Evolutionary conservation across 768 basidiomycete species (phyloP).

Genomic region (Pleurotus sapidus): DNA sequence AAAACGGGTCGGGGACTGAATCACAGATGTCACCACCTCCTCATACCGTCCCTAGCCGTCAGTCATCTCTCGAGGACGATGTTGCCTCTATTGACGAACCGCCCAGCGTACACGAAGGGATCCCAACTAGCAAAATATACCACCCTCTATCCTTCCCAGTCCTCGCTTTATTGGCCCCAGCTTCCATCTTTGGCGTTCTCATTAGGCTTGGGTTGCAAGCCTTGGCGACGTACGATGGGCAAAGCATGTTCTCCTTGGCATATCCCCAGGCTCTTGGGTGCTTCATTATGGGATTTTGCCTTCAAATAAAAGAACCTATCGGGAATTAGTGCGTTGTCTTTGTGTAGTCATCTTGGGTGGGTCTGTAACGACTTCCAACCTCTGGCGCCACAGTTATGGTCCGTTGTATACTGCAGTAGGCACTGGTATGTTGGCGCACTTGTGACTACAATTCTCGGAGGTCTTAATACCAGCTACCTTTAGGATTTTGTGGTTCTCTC

Average conservation of each 20-base stretch:
- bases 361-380: neutral
- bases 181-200: conserved; percentile 83
- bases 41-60: neutral
- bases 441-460: neutral
- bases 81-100: conserved; percentile 33
- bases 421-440: conserved; percentile 52
- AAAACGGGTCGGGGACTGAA: neutral
- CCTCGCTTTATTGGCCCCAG: conserved; percentile 71
- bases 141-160: conserved; percentile 61
- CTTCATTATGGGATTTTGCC: conserved; percentile 82
- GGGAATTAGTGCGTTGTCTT: conserved; percentile 60
- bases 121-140: conserved; percentile 30
- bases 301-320: conserved; percentile 71
- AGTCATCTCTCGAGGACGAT: too few relatives aligned
- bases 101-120: conserved; percentile 24
- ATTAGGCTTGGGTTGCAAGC: conserved; percentile 77
- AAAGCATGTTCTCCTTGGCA: conserved; percentile 75
- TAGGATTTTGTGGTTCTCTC: conserved; percentile 92
- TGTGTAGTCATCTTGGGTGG: too few relatives aligned
- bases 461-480: neutral
- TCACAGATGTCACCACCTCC: neutral
- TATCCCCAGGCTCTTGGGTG: conserved; percentile 90
- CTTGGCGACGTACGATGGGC: conserved; percentile 69
- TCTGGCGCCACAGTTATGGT: conserved; percentile 60
- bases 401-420: conserved; percentile 87